Percentiles rank a stretch among this genome's conserved stretches.
Evolutionary conservation across 768 basidiomycete species (phyloP).

Genomic region (Russula dissimulans): DNA sequence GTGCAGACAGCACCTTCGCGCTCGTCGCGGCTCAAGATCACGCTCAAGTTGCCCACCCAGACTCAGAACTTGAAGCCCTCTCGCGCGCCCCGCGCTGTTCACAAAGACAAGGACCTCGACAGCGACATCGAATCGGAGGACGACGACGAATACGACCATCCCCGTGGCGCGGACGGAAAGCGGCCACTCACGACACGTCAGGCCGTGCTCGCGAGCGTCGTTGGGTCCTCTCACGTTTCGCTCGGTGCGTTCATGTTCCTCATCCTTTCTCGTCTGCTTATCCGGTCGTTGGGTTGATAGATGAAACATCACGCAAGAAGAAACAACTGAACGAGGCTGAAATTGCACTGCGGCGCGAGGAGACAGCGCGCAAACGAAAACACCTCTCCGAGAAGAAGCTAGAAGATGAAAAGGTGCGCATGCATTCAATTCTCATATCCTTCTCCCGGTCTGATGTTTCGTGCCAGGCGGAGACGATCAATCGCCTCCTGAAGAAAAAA

Average conservation of each 20-base stretch:
- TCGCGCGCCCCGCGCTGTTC: slow-evolving; percentile 19
- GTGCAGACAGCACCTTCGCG: slow-evolving; percentile 21
- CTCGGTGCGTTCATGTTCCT: slow-evolving; percentile 33
- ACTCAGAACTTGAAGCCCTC: slow-evolving; percentile 17
- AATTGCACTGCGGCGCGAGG: slow-evolving; percentile 64
- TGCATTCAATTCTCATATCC: neutral
- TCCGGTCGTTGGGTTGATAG: slow-evolving; percentile 9
- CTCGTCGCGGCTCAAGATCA: slow-evolving; percentile 48
- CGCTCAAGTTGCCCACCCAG: slow-evolving; percentile 43
- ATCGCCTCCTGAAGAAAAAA: slow-evolving; percentile 80
- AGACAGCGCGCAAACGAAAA: slow-evolving; percentile 73
- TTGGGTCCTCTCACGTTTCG: slow-evolving; percentile 60
- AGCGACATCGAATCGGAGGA: slow-evolving; percentile 37
- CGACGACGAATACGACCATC: slow-evolving; percentile 24
- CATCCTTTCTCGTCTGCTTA: neutral
- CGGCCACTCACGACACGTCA: slow-evolving; percentile 41
- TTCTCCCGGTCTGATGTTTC: neutral
- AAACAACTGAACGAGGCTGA: slow-evolving; percentile 64
- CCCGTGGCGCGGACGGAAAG: slow-evolving; percentile 22
- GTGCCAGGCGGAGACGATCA: slow-evolving; percentile 73
- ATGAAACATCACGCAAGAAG: slow-evolving; percentile 42
- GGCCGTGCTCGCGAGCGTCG: slow-evolving; percentile 61
- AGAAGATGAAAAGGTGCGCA: slow-evolving; percentile 70
- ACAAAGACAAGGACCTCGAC: slow-evolving; percentile 22
- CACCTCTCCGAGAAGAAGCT: slow-evolving; percentile 76